Evolutionary conservation across 73 alveolate species (phyloP), one percentile per base, ranked within the genome.

Genomic region (Breviolum minutum): DNA sequence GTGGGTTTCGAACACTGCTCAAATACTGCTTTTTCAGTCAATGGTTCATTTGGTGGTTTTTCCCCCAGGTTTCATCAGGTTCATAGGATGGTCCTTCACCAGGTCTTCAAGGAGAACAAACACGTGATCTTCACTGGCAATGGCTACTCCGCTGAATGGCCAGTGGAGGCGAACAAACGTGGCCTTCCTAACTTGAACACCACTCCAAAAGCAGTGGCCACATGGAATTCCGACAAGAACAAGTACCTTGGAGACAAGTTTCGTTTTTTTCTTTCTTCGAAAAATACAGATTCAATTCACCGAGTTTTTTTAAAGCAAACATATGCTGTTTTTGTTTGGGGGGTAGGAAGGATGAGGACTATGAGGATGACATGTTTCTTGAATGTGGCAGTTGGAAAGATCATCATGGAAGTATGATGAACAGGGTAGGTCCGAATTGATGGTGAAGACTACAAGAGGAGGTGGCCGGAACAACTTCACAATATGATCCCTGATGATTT

Each of bases 101-200:
- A 79, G 91, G 73, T 60, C 92, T 83, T 83, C 76, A 60, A 83
- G 92, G 92, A 83, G 92, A 83, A 83, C 92, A 83, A 83, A 24
- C 89, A 77, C 92, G 98, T 93, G 83, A 93, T 93, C 98, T 93
- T 93, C 98, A 93, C 98, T 8, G 98, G 98, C 82, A 93, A 93
- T 69, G 98, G 98, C 92, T 93, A 93, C 82, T 16, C 66, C 64
- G 76, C 97, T 0, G 97, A 90, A 76, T 90, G 97, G 97, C 97
- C 97, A 29, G 63, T 71, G 27, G 97, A 93, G 82, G 98, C 98
- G 26, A 29, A 26, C 60, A 93, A 93, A 81, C 92, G 98, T 9
- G 98, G 98, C 8, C 20, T 93, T 81, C 98, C 89, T 48, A 93
- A 93, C 92, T 66, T 93, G 92, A 93, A 93, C 98, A 93, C 98